Base-by-base conservation (phyloP, 768 basidiomycete genomes). In the Lactarius deliciosus region DNA sequence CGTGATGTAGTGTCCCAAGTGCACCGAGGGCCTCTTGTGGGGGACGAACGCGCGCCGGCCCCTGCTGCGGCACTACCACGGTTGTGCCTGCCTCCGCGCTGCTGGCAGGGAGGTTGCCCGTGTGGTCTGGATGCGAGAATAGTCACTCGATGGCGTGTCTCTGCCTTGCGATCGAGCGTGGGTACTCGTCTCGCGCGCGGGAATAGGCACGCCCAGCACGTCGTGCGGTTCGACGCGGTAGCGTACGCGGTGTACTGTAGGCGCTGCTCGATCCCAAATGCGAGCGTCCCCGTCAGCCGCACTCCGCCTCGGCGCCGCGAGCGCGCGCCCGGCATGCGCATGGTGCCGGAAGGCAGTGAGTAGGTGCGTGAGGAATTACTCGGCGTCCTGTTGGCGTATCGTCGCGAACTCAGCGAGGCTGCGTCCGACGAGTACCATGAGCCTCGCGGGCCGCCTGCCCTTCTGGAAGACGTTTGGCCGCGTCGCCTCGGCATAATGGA, bases 41-140 rank as follows among this genome's bases (percentile, higher is more conserved):
- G 95, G 96, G 73, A 99, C 88, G 80, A 98, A 99, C 10, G 92
- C 94, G 74, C n/a, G n/a, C n/a, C n/a, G 96, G 96, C 0, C 94
- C 80, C 2, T 36, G 34, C 34, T 25, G 73, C 71, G 25, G 93
- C 92, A 5, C 81, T 79, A 0, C n/a, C 5, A 11, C 22, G 5
- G 22, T 10, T 15, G 40, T 6, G 11, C 2, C 38, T 38, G 13
- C 38, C 38, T 13, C 13, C 38, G 38, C 13, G 3, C 47, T 13
- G n/a, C n/a, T 22, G 4, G 10, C n/a, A 11, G 1, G 34, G 10
- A 11, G 22, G 70, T 94, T 89, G 9, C 92, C 93, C 1, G 76
- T 82, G 70, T 96, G 95, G 60, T 92, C 94, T 0, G 94, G 91
- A 73, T 98, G 94, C 65, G 83, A 92, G 80, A 98, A 98, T 25